phyloP scores from a whole-genome alignment of 2,329 filamentous ascomycete species.

The Neonectria faginata region DNA sequence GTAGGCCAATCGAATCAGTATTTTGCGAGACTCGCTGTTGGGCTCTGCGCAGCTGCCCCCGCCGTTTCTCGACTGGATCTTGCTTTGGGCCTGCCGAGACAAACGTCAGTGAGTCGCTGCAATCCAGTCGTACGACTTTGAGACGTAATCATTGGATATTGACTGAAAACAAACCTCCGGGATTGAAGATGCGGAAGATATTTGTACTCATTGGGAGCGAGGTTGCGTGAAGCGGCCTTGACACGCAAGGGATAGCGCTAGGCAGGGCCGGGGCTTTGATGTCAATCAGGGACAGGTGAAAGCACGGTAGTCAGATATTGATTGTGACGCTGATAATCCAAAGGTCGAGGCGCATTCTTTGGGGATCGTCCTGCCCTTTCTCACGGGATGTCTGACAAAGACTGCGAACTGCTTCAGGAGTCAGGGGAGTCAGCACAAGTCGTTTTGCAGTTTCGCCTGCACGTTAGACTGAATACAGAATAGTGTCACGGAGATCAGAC shows the following conservation, averaged over 20 bases:
- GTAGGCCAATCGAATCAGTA: not conserved
- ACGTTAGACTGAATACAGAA: too few relatives aligned
- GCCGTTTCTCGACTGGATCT: constrained; percentile 30
- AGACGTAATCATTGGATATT: not conserved
- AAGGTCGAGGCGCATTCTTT: not conserved
- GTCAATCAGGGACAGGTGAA: not conserved
- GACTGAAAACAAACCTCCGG: constrained; percentile 37
- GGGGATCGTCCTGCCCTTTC: not conserved
- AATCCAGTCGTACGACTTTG: not conserved
- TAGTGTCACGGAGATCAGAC: too few relatives aligned
- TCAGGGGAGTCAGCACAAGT: not conserved
- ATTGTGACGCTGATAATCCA: not conserved
- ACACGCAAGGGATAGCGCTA: not conserved
- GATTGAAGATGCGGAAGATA: constrained; percentile 53
- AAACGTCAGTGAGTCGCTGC: not conserved
- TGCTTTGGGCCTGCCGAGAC: constrained; percentile 24
- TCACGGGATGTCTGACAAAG: not conserved
- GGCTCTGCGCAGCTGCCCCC: constrained; percentile 31
- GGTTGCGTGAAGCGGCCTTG: not conserved
- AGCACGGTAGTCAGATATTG: not conserved
- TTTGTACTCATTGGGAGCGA: constrained; percentile 28
- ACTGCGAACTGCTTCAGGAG: not conserved
- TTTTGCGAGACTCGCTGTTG: constrained; percentile 29
- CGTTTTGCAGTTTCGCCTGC: too few relatives aligned
- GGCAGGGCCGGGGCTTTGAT: not conserved